phyloP scores from a whole-genome alignment of 164 flowering plant species.

The Annona cherimola region DNA sequence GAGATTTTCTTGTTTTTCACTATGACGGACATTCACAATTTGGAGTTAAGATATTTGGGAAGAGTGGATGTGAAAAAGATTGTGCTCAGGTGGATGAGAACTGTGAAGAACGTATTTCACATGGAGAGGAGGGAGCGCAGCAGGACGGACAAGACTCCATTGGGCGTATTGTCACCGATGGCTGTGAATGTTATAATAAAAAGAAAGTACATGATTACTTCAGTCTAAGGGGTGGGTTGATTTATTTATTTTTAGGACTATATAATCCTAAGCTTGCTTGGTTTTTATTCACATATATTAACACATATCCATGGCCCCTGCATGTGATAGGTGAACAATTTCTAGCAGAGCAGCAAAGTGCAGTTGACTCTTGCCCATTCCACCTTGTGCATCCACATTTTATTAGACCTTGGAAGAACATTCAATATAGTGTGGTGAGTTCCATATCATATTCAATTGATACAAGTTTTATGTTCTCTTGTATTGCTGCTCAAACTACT shows the following conservation, averaged over 20 bases:
- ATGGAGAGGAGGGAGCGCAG: background rate
- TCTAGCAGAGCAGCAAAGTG: background rate
- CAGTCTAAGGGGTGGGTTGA: constrained; percentile 3
- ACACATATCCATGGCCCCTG: background rate
- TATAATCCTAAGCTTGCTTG: background rate
- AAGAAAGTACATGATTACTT: background rate
- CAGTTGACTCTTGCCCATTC: background rate
- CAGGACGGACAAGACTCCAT: background rate
- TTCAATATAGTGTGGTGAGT: constrained; percentile 9
- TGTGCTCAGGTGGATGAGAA: background rate
- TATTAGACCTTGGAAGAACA: background rate
- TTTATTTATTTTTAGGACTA: background rate
- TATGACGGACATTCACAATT: constrained; percentile 16
- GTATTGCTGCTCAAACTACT: background rate
- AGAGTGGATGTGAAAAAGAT: constrained; percentile 24
- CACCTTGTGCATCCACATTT: constrained; percentile 9
- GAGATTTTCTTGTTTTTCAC: constrained; percentile 23
- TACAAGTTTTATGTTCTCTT: background rate
- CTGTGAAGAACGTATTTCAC: background rate
- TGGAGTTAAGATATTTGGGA: constrained; percentile 19
- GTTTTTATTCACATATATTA: background rate
- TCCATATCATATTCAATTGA: no score
- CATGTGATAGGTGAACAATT: background rate
- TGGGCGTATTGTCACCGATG: no score
- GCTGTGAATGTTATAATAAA: background rate